Evolutionary conservation across 371 early-diverging fungal genomes (phyloP), one percentile per base, ranked within the genome.

Genomic region (Dichotomocladium elegans): DNA sequence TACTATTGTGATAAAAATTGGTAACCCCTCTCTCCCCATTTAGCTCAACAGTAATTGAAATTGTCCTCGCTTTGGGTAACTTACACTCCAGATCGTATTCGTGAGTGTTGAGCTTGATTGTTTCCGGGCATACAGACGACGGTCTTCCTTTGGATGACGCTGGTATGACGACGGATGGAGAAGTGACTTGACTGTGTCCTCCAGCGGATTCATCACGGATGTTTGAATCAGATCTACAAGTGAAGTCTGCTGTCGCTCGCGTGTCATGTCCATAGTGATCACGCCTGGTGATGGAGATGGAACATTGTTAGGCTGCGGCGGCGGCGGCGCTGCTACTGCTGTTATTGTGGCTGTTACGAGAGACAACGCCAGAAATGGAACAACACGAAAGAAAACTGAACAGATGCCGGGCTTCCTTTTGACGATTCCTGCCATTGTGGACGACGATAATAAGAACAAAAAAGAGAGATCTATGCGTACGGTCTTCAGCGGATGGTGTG

Each of bases 1-100:
- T 57, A 57, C 58, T 57, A 42, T 40, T 19, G 34, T 33, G 12
- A 48, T 6, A 33, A 30, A 15, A 14, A 17, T 40, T 22, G n/a
- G 8, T 19, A 17, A 34, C 2, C 7, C 22, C n/a, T 1, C 10
- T 28, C 24, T 2, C 2, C 28, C n/a, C n/a, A n/a, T n/a, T n/a
- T n/a, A n/a, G n/a, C n/a, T n/a, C n/a, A n/a, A n/a, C n/a, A n/a
- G n/a, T n/a, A n/a, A n/a, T n/a, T n/a, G n/a, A n/a, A n/a, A n/a
- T n/a, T 33, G 14, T 33, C 33, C 33, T 33, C 8, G 33, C 33
- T 33, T 33, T 9, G 15, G 15, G n/a, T 8, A 1, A 41, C 57
- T 24, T 56, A 56, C 57, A 42, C 50, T 56, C 57, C 57, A 56
- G 14, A 56, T n/a, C 27, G 42, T 47, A 42, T 51, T 57, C 2